These are phyloP conservation scores for Cyberlindnera xylosilytica DNA, from an alignment of 805 yeast genomes.

Conservation along the genomic window DNA sequence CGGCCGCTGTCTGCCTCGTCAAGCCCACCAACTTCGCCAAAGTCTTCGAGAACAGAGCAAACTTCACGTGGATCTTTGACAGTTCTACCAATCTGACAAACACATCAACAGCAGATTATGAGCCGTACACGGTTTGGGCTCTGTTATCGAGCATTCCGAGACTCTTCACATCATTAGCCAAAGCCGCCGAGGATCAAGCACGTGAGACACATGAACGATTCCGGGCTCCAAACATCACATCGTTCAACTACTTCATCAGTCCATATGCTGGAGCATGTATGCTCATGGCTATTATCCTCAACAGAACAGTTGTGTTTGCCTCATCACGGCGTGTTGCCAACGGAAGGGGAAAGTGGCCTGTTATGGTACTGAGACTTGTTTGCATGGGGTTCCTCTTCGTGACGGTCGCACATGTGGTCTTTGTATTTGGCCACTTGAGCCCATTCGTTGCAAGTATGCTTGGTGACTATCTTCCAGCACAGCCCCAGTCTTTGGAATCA, in stretches of 20 bases:
- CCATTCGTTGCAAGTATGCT: slow-evolving; percentile 4
- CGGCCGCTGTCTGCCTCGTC: too few species aligned
- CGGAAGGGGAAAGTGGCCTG: slow-evolving; percentile 23
- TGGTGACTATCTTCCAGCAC: not conserved
- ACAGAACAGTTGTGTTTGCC: slow-evolving; percentile 58
- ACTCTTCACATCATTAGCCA: slow-evolving; percentile 7
- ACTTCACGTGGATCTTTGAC: too few species aligned
- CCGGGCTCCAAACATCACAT: slow-evolving; percentile 2
- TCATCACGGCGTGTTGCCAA: slow-evolving; percentile 40
- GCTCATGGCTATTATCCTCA: slow-evolving; percentile 54
- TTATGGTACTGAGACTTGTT: slow-evolving; percentile 35
- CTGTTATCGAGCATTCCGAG: slow-evolving; percentile 9
- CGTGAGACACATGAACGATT: slow-evolving; percentile 4
- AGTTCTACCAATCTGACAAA: too few species aligned
- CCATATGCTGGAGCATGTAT: slow-evolving; percentile 53
- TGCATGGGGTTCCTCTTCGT: slow-evolving; percentile 33
- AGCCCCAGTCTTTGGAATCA: slow-evolving; percentile 32
- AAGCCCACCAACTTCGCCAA: too few species aligned
- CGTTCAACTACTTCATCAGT: slow-evolving; percentile 42
- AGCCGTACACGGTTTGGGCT: too few species aligned
- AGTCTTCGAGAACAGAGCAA: too few species aligned
- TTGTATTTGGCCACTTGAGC: slow-evolving; percentile 8
- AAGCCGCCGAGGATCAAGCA: slow-evolving; percentile 16
- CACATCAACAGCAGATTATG: too few species aligned
- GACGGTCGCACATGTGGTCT: slow-evolving; percentile 22